A percentile compares a stretch with the other conserved stretches of the same genome.
Conservation (phyloP, 2,329 filamentous ascomycete species). For the Diaporthe sp. region DNA sequence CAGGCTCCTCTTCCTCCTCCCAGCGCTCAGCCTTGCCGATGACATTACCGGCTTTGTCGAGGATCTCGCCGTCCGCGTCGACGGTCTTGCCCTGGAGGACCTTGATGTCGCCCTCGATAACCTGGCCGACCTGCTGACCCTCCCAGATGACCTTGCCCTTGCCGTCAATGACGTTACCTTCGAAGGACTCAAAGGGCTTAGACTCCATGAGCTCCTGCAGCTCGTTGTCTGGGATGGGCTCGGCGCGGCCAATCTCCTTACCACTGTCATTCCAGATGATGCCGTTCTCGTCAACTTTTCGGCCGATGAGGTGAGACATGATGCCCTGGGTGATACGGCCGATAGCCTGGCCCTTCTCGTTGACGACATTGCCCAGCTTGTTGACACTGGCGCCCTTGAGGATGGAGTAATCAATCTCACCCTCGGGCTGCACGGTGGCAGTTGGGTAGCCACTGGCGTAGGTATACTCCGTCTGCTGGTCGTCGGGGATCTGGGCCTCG, state of each 20-base stretch:
- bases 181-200: slow-evolving; percentile 71
- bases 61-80: slow-evolving; percentile 77
- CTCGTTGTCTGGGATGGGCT: slow-evolving; percentile 72
- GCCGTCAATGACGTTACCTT: slow-evolving; percentile 65
- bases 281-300: slow-evolving; percentile 74
- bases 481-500: slow-evolving; percentile 44
- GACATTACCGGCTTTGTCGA: slow-evolving; percentile 76
- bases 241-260: slow-evolving; percentile 75
- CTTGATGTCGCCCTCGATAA: slow-evolving; percentile 75
- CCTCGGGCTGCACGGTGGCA: slow-evolving; percentile 48
- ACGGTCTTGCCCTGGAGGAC: slow-evolving; percentile 75
- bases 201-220: slow-evolving; percentile 61
- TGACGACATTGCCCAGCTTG: slow-evolving; percentile 70
- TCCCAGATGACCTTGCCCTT: slow-evolving; percentile 67
- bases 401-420: slow-evolving; percentile 59
- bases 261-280: slow-evolving; percentile 80
- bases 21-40: slow-evolving; percentile 78
- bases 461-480: slow-evolving; percentile 34
- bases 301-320: slow-evolving; percentile 73
- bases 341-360: slow-evolving; percentile 66
- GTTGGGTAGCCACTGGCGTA: slow-evolving; percentile 38
- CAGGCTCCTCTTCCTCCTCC: slow-evolving; percentile 64
- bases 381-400: slow-evolving; percentile 70
- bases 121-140: slow-evolving; percentile 69
- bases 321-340: slow-evolving; percentile 76